Evolutionary conservation across 345 rosid genomes (phyloP), one percentile per base, ranked within the genome.

Genomic region (Jatropha curcas): DNA sequence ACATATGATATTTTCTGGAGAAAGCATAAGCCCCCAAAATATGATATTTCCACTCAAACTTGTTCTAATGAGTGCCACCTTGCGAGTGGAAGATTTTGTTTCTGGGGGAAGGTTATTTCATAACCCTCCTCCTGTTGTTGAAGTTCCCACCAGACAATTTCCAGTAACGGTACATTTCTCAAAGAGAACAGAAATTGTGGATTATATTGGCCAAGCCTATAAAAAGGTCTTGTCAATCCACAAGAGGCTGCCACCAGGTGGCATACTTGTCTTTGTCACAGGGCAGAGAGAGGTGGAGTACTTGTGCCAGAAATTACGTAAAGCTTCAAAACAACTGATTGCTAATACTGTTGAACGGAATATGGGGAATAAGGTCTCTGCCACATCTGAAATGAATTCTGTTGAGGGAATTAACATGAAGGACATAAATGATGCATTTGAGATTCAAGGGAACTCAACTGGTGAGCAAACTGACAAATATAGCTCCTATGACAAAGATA

Each of bases 261-360:
- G 97, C 69, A 77, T 94, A 78, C 97, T 94, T 60, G 92, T 92
- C 64, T 94, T 92, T 81, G 96, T 94, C 70, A 94, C 97, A 0
- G 97, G 98, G 68, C 97, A 90, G 84, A 88, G 97, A 83, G 98
- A 94, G 79, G 97, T 94, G 34, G 97, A 92, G 57, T 81, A 84
- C 80, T 83, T 92, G 58, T 94, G 98, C 71, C 78, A 72, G 74
- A 90, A 85, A 82, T 76, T 94, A 51, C 75, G 68, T 24, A 90
- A 79, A 73, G 88, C 93, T 77, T 90, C 97, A 39, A 81, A 62
- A 63, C 83, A 92, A 55, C 66, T 85, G 70, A 73, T 71, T 30
- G 60, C 63, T 35, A 82, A 71, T 70, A 53, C 81, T 69, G 67
- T 73, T 67, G 58, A 61, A 66, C 71, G 60, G 68, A 80, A 75